Base-by-base conservation (phyloP, 176 grass and related monocot species). In the Oryza longistaminata region DNA sequence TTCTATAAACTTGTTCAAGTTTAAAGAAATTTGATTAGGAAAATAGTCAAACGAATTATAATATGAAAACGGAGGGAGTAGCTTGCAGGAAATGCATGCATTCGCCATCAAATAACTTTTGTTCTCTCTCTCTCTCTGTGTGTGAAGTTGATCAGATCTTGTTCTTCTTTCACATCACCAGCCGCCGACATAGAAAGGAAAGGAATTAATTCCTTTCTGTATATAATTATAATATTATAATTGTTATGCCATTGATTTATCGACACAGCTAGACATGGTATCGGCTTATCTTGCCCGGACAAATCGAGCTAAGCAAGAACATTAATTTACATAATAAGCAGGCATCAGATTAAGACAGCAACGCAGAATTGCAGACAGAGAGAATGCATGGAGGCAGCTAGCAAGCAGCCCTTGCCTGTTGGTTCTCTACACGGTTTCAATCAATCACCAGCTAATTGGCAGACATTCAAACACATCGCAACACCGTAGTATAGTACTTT, bases 91-190 rank as follows among this genome's bases (percentile, higher is more conserved):
- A 6, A 5, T 6, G 7, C 27, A 4, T 31, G 46, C 6, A 55
- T 55, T 55, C 12, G 4, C 2, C 15, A 4, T 4, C 25, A 26
- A 31, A 35, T 45, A 52, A 73, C 35, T 24, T 9, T 42, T 48
- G 22, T 29, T 77, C 68, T 29, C 39, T 11, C 61, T 77, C 68
- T 29, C 39, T 11, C 48, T 5, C 22, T n/a, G n/a, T n/a, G n/a
- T 24, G 5, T 69, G 53, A 22, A 65, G 45, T 50, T 31, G 29
- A 31, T 71, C 75, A 55, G 45, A 76, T 86, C 50, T 75, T 85
- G 52, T 82, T 86, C 58, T 35, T 68, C 81, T 74, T 85, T 44
- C 68, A 60, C 91, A 27, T 87, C 81, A 21, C 22, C 69, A 11
- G 39, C 55, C 58, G 31, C 27, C 66, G 76, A 72, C 67, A 81